Evolutionary conservation across 805 yeast species (phyloP).

Genomic region (Kuraishia cidri): DNA sequence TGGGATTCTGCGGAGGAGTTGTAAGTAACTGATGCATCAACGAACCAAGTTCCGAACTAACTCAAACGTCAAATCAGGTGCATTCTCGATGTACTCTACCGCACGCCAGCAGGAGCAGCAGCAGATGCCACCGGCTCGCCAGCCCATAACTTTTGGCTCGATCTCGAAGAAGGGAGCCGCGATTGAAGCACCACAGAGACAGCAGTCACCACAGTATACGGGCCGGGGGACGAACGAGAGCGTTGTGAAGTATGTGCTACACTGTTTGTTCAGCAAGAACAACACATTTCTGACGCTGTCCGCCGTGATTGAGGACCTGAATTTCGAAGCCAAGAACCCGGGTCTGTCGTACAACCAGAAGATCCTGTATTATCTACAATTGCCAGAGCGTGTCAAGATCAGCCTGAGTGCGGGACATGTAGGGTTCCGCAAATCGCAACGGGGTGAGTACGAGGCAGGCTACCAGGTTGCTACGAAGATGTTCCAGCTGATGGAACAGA

Average conservation of each 20-base stretch:
- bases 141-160: constrained; percentile 21
- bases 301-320: constrained; percentile 57
- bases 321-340: constrained; percentile 47
- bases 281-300: constrained; percentile 76
- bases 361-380: constrained; percentile 66
- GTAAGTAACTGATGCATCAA: no score
- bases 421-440: constrained; percentile 83
- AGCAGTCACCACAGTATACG: no score
- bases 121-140: no score
- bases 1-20: no score
- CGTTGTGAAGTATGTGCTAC: constrained; percentile 58
- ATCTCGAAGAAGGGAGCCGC: constrained; percentile 8
- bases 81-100: no score
- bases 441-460: constrained; percentile 90
- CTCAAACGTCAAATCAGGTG: no score
- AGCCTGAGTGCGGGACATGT: constrained; percentile 74
- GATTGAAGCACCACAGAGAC: no score
- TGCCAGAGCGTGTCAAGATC: constrained; percentile 67
- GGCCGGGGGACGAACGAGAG: no score
- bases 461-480: constrained; percentile 74
- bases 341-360: constrained; percentile 53
- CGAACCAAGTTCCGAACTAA: no score
- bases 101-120: no score
- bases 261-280: constrained; percentile 72
- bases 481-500: constrained; percentile 64